phyloP scores from a whole-genome alignment of 1,284 basidiomycete genomes.

The Cutaneotrichosporon sp. region DNA sequence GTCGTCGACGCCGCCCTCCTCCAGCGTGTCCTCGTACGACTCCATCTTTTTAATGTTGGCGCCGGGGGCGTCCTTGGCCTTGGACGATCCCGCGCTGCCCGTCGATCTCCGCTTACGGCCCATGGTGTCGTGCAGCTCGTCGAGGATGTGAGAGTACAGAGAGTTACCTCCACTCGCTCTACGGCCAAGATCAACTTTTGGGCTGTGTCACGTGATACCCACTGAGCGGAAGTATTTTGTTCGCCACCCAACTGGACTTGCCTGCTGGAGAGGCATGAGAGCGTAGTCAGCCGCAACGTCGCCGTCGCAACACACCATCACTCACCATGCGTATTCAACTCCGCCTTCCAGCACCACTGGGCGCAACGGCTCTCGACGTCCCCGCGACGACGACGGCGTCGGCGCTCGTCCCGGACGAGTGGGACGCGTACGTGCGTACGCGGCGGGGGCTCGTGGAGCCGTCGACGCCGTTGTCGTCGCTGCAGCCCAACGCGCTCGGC shows the following conservation, averaged over 20 bases:
- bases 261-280: too few relatives aligned
- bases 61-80: conserved; percentile 22
- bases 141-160: too few relatives aligned
- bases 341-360: conserved; percentile 36
- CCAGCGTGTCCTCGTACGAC: conserved; percentile 46
- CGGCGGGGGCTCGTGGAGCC: conserved; percentile 19
- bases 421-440: conserved; percentile 35
- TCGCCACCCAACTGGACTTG: conserved; percentile 6
- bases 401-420: conserved; percentile 14
- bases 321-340: conserved; percentile 32
- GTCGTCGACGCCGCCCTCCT: conserved; percentile 48
- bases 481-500: conserved; percentile 15
- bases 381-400: conserved; percentile 19
- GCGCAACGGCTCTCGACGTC: conserved; percentile 21
- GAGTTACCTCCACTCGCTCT: neutral
- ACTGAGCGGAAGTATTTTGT: neutral
- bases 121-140: conserved; percentile 10
- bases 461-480: conserved; percentile 17
- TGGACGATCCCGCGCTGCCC: conserved; percentile 24
- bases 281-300: neutral
- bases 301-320: too few relatives aligned
- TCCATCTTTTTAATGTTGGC: conserved; percentile 40
- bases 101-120: conserved; percentile 39
- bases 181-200: conserved; percentile 16
- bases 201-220: neutral